A percentile compares a stretch with the other conserved stretches of the same genome.
phyloP scores from a whole-genome alignment of 116 monocot genomes.

The Phalaenopsis hybrid region DNA sequence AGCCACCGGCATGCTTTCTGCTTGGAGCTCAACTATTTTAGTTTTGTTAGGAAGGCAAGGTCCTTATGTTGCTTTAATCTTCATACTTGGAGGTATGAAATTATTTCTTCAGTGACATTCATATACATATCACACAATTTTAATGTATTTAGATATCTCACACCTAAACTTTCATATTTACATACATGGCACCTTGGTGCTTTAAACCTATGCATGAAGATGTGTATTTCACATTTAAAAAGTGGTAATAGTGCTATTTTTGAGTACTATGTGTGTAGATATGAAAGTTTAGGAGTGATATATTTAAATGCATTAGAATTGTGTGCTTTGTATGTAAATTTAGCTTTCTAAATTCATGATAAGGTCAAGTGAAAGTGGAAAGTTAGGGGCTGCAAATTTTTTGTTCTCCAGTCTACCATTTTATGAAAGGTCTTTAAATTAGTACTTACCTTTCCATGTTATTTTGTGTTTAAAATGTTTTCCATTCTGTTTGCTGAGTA shows the following conservation, averaged over 20 bases:
- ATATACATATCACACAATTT: no score
- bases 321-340: no score
- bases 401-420: neutral
- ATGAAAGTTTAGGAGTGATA: no score
- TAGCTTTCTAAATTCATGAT: neutral
- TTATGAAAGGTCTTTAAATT: neutral
- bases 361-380: neutral
- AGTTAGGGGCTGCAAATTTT: neutral
- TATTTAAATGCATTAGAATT: no score
- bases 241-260: no score
- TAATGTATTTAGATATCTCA: no score
- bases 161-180: no score
- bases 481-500: neutral
- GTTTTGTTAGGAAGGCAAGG: slow-evolving; percentile 85
- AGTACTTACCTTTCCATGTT: neutral
- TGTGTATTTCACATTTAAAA: no score
- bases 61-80: slow-evolving; percentile 48
- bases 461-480: slow-evolving; percentile 6
- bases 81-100: slow-evolving; percentile 60
- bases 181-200: no score
- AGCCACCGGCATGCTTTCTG: slow-evolving; percentile 47
- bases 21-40: slow-evolving; percentile 75
- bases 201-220: no score
- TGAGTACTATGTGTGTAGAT: no score
- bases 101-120: neutral